Base-by-base conservation (phyloP, 495 filamentous ascomycete genomes). In the Baudoinia panamericana region DNA sequence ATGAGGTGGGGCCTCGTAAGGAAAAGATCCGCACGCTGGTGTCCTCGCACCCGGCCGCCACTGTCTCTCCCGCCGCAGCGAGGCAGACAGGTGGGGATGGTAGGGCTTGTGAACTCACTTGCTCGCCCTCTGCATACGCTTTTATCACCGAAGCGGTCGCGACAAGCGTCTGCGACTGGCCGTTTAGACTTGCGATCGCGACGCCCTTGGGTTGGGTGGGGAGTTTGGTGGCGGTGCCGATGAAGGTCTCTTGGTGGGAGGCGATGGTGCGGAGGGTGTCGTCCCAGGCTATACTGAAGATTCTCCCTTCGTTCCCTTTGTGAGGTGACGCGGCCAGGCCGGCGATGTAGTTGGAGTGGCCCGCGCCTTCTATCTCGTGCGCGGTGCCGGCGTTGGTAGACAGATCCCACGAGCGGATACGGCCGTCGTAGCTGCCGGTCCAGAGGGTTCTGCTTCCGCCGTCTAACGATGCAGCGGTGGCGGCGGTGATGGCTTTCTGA, bases 281-380 rank as follows among this genome's bases (percentile, higher is more conserved):
- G 59, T 97, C 90, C 90, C 90, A 96, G 51, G 75, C 86, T 12
- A 87, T 80, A 61, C 82, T 90, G 63, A 83, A 85, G 21, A 84
- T 72, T 43, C 74, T 65, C 21, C 75, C 50, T 8, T 71, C 67
- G 38, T 66, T 61, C 21, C 75, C 50, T 8, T 71, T 67, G 38
- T 66, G 61, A 2, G 61, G 40, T 12, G 70, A 68, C 0, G 77
- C 61, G 2, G 80, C 60, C 36, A 97, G 75, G 18, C 80, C 82
- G 7, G 81, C 72, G 39, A 96, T 74, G 55, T 84, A 88, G 54
- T 84, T 84, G 5, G 75, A 75, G 58, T 94, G 90, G 11, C 67
- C 58, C 18, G 83, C 74, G 15, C 90, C 90, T 29, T 87, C 81
- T 33, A 92, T 67, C 20, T 67, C 66, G 30, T 68, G 66, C 15